Conservation (phyloP, 1,284 basidiomycete species). For the Ceratobasidium sp. region DNA sequence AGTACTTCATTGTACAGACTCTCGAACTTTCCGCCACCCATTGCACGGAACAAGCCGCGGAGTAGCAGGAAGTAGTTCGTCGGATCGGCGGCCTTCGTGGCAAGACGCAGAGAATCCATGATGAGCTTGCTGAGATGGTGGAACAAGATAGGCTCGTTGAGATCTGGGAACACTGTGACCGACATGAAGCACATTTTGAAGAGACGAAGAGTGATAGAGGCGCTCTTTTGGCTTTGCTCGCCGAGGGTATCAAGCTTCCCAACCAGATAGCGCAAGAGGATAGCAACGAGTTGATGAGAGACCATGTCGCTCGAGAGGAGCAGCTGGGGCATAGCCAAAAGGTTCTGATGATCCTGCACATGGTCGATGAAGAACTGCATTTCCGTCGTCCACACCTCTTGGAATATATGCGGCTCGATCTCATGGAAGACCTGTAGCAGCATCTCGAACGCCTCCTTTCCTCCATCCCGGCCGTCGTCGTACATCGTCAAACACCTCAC, state of each 20-base stretch:
- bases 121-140: slow-evolving; percentile 94
- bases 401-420: slow-evolving; percentile 90
- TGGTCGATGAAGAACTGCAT: slow-evolving; percentile 90
- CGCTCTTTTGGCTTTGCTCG: slow-evolving; percentile 82
- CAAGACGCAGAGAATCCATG: slow-evolving; percentile 97
- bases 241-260: slow-evolving; percentile 87
- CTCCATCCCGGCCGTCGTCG: slow-evolving; percentile 86
- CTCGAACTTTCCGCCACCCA: slow-evolving; percentile 96
- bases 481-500: slow-evolving; percentile 89
- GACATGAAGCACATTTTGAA: slow-evolving; percentile 98
- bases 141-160: slow-evolving; percentile 93
- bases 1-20: slow-evolving; percentile 96
- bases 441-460: slow-evolving; percentile 88
- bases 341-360: slow-evolving; percentile 80
- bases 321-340: slow-evolving; percentile 89
- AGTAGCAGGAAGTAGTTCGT: slow-evolving; percentile 96
- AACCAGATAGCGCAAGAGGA: slow-evolving; percentile 90
- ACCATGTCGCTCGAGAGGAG: slow-evolving; percentile 88
- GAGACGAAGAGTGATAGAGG: slow-evolving; percentile 85
- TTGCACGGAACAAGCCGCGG: slow-evolving; percentile 94
- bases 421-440: slow-evolving; percentile 84
- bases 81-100: slow-evolving; percentile 91
- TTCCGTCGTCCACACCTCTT: slow-evolving; percentile 94
- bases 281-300: slow-evolving; percentile 93
- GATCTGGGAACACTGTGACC: slow-evolving; percentile 81